phyloP scores from a whole-genome alignment of 192 early-diverging fungal genomes.

The Gamsiella multidivaricata region DNA sequence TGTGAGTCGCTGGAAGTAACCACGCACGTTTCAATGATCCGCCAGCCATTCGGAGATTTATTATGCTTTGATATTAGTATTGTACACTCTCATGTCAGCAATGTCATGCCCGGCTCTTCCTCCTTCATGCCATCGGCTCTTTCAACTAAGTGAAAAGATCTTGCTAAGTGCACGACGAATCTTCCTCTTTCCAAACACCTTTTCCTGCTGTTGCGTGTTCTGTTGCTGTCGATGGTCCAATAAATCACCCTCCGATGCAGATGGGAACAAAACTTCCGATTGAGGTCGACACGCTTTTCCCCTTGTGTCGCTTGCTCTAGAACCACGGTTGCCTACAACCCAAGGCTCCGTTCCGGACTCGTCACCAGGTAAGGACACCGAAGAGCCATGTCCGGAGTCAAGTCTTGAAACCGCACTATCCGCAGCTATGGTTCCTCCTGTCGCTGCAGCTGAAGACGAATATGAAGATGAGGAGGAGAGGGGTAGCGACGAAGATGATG shows the following conservation, averaged over 20 bases:
- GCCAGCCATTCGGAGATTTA: no score
- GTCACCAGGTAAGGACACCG: neutral
- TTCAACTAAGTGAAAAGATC: no score
- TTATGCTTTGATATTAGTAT: no score
- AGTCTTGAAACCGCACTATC: neutral
- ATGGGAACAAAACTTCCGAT: neutral
- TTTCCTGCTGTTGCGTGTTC: neutral
- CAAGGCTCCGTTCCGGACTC: neutral
- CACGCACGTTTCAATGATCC: no score
- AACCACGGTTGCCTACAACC: neutral
- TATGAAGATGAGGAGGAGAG: neutral
- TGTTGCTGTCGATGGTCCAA: neutral
- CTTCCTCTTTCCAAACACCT: constrained; percentile 10
- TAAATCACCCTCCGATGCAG: neutral
- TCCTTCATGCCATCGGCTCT: neutral
- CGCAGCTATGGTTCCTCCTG: neutral
- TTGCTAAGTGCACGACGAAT: constrained; percentile 30
- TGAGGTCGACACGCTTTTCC: no score
- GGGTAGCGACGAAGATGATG: neutral
- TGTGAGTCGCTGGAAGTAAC: no score
- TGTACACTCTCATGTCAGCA: no score
- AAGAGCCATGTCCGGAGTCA: constrained; percentile 7
- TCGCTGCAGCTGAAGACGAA: neutral
- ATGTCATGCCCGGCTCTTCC: no score
- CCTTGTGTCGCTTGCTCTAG: no score